Conservation (phyloP, 441 rosid genomes). For the Macaranga tanarius region DNA sequence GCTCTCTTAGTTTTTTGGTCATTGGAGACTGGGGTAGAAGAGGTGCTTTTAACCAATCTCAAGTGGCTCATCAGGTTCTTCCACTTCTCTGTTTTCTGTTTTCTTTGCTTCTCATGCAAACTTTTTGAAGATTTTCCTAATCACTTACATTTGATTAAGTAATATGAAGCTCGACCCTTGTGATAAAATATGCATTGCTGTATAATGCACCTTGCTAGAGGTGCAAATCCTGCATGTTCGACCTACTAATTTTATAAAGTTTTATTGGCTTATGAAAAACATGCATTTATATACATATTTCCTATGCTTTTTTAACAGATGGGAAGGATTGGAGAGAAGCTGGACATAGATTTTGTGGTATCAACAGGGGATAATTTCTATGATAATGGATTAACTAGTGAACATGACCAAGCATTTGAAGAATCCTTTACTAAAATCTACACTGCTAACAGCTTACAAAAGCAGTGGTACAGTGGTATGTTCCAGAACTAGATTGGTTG, state of each 20-base stretch:
- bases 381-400: conserved; percentile 57
- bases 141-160: too few relatives aligned
- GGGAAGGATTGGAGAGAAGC: conserved; percentile 62
- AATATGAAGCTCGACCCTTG: too few relatives aligned
- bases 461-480: conserved; percentile 66
- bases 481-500: not conserved
- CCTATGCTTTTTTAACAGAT: conserved; percentile 48
- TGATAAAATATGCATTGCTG: too few relatives aligned
- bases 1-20: conserved; percentile 57
- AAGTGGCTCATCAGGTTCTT: conserved; percentile 62
- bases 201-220: too few relatives aligned
- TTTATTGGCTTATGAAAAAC: too few relatives aligned
- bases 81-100: not conserved
- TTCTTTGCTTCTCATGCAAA: not conserved
- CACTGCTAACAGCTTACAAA: conserved; percentile 63
- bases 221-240: too few relatives aligned
- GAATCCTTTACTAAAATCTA: conserved; percentile 64
- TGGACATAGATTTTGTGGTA: conserved; percentile 63
- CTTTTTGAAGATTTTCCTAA: too few relatives aligned
- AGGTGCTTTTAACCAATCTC: conserved; percentile 63
- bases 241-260: too few relatives aligned
- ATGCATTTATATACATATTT: not conserved
- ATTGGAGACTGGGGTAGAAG: conserved; percentile 84
- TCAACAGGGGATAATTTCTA: conserved; percentile 86
- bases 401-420: conserved; percentile 48